These are phyloP conservation scores for Cystofilobasidium capitatum DNA, from an alignment of 768 basidiomycete species.

Conservation along the genomic window DNA sequence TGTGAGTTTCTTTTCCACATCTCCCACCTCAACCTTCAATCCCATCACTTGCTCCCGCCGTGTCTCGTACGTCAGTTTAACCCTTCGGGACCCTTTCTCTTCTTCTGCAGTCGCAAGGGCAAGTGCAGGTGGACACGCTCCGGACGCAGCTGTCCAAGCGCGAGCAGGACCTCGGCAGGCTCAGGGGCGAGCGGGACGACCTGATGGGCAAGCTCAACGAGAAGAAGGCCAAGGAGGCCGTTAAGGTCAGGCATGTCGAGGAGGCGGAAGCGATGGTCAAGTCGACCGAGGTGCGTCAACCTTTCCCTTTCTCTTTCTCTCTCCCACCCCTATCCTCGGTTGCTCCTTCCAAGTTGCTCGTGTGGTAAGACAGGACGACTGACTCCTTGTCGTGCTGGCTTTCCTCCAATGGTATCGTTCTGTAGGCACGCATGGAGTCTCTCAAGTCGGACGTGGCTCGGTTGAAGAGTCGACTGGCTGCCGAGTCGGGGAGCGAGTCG, in stretches of 20 bases:
- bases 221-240: constrained; percentile 54
- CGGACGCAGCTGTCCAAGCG: constrained; percentile 33
- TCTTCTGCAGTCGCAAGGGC: constrained; percentile 28
- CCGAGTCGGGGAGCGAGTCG: constrained; percentile 56
- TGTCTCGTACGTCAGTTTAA: too few relatives aligned
- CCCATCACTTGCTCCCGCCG: too few relatives aligned
- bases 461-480: constrained; percentile 66
- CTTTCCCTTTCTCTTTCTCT: too few relatives aligned
- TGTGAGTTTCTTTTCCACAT: constrained; percentile 23
- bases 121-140: constrained; percentile 45
- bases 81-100: too few relatives aligned
- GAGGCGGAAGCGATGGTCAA: constrained; percentile 60
- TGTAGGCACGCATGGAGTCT: constrained; percentile 60
- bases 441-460: constrained; percentile 64
- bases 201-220: constrained; percentile 55
- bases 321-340: too few relatives aligned
- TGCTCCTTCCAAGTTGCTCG: too few relatives aligned
- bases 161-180: constrained; percentile 39
- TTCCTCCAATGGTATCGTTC: not conserved
- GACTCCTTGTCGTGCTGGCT: not conserved
- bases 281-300: constrained; percentile 47
- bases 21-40: not conserved
- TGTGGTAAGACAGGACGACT: too few relatives aligned
- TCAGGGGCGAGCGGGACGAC: constrained; percentile 45
- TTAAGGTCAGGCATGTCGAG: constrained; percentile 52